Base-by-base conservation (phyloP, 805 yeast genomes). In the Lachancea dasiensis region DNA sequence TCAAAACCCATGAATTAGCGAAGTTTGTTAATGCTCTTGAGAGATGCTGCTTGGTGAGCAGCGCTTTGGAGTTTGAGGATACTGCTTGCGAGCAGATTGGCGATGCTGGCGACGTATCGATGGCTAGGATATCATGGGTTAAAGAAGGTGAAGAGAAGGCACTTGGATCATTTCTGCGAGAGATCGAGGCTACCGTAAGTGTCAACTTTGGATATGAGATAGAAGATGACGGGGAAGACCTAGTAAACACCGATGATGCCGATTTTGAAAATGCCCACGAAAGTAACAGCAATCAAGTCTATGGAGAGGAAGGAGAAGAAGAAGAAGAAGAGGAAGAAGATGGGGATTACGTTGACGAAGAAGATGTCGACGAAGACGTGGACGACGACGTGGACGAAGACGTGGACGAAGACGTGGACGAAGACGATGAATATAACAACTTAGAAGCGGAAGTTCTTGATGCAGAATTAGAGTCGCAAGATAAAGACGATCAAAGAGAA, bases 11-110 rank as follows among this genome's bases (percentile, higher is more conserved):
- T 15, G 64, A 58, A 18, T 37, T 68, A 1, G 45, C 52, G n/a
- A 74, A 75, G 48, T 73, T 64, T 46, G 56, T 71, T 20, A 61
- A 68, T 36, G 70, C 77, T 0, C 34, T 75, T 17, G 59, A 52
- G 14, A 57, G 50, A 36, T 57, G 63, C 41, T 49, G 55, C 29
- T 19, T 45, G 31, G 60, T 58, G 1, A 45, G 37, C 4, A 43
- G 50, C 5, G 20, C 40, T 14, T 47, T 51, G 46, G 40, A 41
- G 3, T 37, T 19, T 9, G 28, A 35, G 11, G 17, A 27, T 7
- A 10, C 37, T 8, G 15, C 31, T n/a, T 14, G 31, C 18, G 31
- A 34, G 18, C 22, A 32, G 4, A 19, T 22, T 10, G 35, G 38
- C 23, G 46, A 40, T 20, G 45, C 44, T 14, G 56, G 54, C 23